phyloP scores from a whole-genome alignment of 1,284 basidiomycete species.

The Microbotryum silenes-acaulis region DNA sequence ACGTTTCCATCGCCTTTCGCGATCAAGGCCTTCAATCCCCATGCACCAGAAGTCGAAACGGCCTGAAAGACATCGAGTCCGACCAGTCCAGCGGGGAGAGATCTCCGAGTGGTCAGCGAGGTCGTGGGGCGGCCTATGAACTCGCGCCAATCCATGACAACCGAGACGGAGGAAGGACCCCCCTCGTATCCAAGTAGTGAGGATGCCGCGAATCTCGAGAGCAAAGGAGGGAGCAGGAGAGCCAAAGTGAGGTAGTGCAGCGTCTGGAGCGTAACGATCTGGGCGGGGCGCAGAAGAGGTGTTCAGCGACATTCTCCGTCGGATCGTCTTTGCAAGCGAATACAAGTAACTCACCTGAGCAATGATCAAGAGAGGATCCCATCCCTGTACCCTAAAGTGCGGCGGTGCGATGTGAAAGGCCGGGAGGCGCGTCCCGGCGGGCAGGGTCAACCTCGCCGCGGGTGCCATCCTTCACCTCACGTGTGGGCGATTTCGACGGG shows the following conservation, averaged over 20 bases:
- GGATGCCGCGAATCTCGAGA: slow-evolving; percentile 65
- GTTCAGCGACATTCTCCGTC: slow-evolving; percentile 5
- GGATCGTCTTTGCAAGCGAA: slow-evolving; percentile 35
- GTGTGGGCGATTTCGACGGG: not conserved
- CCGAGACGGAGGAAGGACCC: slow-evolving; percentile 73
- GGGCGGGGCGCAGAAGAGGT: slow-evolving; percentile 1
- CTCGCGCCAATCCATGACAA: slow-evolving; percentile 96
- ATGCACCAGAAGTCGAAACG: not conserved
- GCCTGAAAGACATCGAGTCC: not conserved
- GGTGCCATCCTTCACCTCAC: slow-evolving; percentile 17
- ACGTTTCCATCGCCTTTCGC: not conserved
- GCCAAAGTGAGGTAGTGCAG: slow-evolving; percentile 85
- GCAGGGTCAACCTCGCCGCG: slow-evolving; percentile 24
- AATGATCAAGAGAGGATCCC: slow-evolving; percentile 67
- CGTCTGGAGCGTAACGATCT: slow-evolving; percentile 88
- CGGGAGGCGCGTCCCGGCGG: slow-evolving; percentile 6
- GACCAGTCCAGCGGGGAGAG: slow-evolving; percentile 45
- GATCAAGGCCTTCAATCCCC: not conserved
- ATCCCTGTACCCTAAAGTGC: slow-evolving; percentile 27
- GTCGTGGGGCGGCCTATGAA: slow-evolving; percentile 75
- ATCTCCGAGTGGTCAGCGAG: slow-evolving; percentile 37
- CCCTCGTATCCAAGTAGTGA: slow-evolving; percentile 72
- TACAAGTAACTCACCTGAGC: slow-evolving; percentile 51
- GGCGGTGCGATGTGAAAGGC: slow-evolving; percentile 17
- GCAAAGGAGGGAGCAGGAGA: slow-evolving; percentile 69